phyloP scores from a whole-genome alignment of 139 green algal genomes.

The Dunaliella sp. region DNA sequence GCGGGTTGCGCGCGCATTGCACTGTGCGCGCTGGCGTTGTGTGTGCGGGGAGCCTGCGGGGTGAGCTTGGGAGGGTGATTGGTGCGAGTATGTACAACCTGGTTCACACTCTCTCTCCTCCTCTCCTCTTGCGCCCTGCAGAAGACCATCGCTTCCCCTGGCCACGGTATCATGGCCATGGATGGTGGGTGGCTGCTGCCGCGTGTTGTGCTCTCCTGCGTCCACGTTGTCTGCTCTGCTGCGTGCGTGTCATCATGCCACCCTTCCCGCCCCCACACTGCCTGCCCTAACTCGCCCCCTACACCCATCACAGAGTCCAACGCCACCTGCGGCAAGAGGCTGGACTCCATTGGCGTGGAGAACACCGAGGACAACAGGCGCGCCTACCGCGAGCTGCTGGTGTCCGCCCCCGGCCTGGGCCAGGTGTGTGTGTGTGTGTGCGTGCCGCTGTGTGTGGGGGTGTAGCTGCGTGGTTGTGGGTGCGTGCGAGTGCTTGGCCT shows the following conservation, averaged over 20 bases:
- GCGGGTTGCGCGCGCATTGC: background rate
- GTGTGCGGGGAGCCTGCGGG: background rate
- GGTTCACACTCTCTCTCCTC: background rate
- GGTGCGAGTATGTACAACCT: background rate
- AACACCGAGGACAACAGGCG: constrained; percentile 99
- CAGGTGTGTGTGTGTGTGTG: background rate
- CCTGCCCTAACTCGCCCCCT: background rate
- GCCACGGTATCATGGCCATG: constrained; percentile 94
- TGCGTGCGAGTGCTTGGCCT: no score
- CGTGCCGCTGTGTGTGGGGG: background rate
- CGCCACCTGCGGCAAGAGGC: constrained; percentile 93
- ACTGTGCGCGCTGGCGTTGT: background rate
- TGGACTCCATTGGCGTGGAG: constrained; percentile 96
- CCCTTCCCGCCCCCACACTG: background rate
- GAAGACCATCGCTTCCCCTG: constrained; percentile 79
- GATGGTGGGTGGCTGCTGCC: constrained; percentile 45
- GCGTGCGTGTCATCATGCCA: background rate
- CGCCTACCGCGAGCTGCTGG: constrained; percentile 93
- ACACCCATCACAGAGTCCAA: constrained; percentile 85
- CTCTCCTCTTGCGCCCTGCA: constrained; percentile 33
- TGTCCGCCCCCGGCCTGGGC: constrained; percentile 86
- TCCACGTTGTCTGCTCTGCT: background rate
- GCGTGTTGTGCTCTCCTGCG: background rate
- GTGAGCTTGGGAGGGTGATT: background rate
- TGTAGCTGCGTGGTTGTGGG: background rate